These are phyloP conservation scores for Harrya chromipes DNA, from an alignment of 768 basidiomycete species.

Conservation along the genomic window DNA sequence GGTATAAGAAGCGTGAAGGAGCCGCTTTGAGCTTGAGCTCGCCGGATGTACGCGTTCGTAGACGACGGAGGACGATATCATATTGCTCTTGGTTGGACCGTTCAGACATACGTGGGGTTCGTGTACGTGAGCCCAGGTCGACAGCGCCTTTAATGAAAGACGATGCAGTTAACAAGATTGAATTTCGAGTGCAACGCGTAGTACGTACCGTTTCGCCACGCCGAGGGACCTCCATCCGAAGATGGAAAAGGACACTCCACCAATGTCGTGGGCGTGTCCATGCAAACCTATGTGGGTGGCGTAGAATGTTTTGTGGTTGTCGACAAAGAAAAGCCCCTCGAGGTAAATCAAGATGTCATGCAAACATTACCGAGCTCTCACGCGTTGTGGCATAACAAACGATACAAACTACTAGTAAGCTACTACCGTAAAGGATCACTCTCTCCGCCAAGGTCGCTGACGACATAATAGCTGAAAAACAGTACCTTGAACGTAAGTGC, in stretches of 20 bases:
- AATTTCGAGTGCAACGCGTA: background rate
- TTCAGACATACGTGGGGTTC: constrained; percentile 28
- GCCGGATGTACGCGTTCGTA: constrained; percentile 47
- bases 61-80: constrained; percentile 58
- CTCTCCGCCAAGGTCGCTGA: constrained; percentile 35
- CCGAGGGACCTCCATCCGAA: background rate
- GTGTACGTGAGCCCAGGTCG: background rate
- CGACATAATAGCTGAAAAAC: constrained; percentile 61
- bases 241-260: background rate
- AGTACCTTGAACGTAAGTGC: constrained; percentile 79
- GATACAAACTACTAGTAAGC: background rate
- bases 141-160: background rate
- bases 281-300: no score
- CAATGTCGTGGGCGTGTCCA: constrained; percentile 9
- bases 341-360: no score
- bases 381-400: no score
- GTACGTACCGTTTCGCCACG: constrained; percentile 4
- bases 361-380: no score
- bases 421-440: constrained; percentile 21
- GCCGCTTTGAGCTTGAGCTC: constrained; percentile 37
- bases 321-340: no score
- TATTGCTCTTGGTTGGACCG: constrained; percentile 46
- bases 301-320: no score
- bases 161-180: background rate
- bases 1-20: constrained; percentile 61